Base-by-base conservation (phyloP, 1,139 yeast genomes). In the Suhomyces yuchorum region DNA sequence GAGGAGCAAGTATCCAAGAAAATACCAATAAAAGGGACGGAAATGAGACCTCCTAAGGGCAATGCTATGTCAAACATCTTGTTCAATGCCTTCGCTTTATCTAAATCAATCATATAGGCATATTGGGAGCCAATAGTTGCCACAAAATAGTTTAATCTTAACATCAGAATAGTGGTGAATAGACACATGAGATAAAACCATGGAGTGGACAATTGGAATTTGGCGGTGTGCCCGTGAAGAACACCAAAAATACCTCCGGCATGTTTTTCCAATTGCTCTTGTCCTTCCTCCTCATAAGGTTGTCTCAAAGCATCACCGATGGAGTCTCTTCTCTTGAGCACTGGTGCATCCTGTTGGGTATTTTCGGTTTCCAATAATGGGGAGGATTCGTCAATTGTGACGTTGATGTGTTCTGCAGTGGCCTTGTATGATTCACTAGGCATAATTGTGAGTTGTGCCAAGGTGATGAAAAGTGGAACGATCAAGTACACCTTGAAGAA, bases 281-380 rank as follows among this genome's bases (percentile, higher is more conserved):
- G 77, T 4, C 75, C 77, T 52, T 72, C 78, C 23, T 65, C 63
- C 3, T 67, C 75, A 49, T 73, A 74, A 3, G 75, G 77, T 50
- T 71, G 77, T 56, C 71, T 73, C 54, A 75, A 62, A 4, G 80
- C 77, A 57, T 74, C 78, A 14, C 79, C 79, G 39, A 75, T 65
- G 3, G 78, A 72, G 55, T 72, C 77, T 54, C 78, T 65, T 57
- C 78, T 64, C 8, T 44, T 55, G 15, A 22, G 7, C 3, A 49
- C 48, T 4, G 54, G 40, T 11, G 28, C 23, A 18, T n/a, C 8
- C 4, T 41, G 32, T 8, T n/a, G 14, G 45, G 53, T 15, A 18
- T n/a, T 42, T 7, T 48, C 54, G 26, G 47, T 50, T 1, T 51
- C 56, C 41, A 60, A 50, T 40, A 61, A 53, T 3, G 61, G 65